A percentile compares a stretch with the other conserved stretches of the same genome.
Conservation (phyloP, 192 early-diverging fungal species). For the Backusella westeae region DNA sequence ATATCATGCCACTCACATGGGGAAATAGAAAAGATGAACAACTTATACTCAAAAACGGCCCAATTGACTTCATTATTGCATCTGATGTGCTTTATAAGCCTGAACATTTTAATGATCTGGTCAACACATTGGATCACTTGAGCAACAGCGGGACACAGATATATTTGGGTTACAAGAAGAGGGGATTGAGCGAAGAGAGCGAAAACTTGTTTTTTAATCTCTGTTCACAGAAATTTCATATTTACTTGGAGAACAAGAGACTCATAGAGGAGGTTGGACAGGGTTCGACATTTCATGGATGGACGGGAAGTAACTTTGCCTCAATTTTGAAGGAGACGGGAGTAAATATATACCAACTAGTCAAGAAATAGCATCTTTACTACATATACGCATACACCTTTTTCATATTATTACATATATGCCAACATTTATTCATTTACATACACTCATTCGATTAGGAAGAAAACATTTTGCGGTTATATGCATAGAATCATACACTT, state of each 20-base stretch:
- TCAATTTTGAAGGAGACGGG: background rate
- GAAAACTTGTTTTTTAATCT: background rate
- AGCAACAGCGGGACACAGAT: background rate
- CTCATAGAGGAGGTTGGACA: background rate
- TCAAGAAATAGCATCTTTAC: background rate
- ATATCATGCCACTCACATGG: constrained; percentile 24
- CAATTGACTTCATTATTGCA: constrained; percentile 40
- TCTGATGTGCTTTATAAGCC: constrained; percentile 46
- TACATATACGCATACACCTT: background rate
- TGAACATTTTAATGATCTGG: constrained; percentile 13
- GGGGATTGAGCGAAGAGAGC: background rate
- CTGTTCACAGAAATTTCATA: background rate
- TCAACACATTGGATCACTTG: constrained; percentile 24
- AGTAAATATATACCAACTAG: constrained; percentile 5
- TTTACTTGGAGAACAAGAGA: background rate
- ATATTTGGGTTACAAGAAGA: constrained; percentile 8
- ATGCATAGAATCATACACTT: background rate
- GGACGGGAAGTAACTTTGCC: background rate
- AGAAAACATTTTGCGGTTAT: background rate
- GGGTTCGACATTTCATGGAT: background rate
- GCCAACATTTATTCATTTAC: background rate
- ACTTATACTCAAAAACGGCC: background rate
- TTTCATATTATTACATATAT: background rate
- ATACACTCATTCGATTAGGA: background rate
- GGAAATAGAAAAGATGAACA: background rate